A percentile compares a stretch with the other conserved stretches of the same genome.
phyloP scores from a whole-genome alignment of 2,329 filamentous ascomycete species.

The Talaromyces sp. region DNA sequence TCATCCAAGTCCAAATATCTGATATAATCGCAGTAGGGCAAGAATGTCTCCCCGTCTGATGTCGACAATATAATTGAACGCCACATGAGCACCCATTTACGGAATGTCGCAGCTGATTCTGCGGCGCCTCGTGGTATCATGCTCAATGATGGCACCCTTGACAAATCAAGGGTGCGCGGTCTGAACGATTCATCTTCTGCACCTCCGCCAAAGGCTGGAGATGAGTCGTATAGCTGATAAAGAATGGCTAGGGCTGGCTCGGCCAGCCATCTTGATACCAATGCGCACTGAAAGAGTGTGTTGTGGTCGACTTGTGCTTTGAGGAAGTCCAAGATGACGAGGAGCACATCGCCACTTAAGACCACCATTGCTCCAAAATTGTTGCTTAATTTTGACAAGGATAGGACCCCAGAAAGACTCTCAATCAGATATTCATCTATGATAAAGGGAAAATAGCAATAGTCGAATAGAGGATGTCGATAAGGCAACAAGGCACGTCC shows the following conservation, averaged over 20 bases:
- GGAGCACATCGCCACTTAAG: slow-evolving; percentile 27
- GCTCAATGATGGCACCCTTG: background rate
- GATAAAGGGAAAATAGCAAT: background rate
- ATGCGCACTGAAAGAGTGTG: slow-evolving; percentile 28
- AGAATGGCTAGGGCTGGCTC: slow-evolving; percentile 25
- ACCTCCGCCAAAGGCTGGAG: slow-evolving; percentile 44
- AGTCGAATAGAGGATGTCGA: background rate
- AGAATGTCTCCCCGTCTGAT: slow-evolving; percentile 54
- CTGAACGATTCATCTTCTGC: slow-evolving; percentile 44
- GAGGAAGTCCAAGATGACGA: slow-evolving; percentile 28
- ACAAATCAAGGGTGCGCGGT: slow-evolving; percentile 18
- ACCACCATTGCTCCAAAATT: slow-evolving; percentile 10
- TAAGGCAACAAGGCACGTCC: background rate
- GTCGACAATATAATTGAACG: slow-evolving; percentile 65
- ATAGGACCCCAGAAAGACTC: background rate
- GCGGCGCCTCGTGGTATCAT: background rate
- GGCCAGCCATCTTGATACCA: slow-evolving; percentile 25
- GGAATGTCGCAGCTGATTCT: slow-evolving; percentile 25
- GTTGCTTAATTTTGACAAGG: background rate
- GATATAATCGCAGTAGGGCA: slow-evolving; percentile 68
- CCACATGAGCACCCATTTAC: slow-evolving; percentile 64
- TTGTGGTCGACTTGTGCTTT: slow-evolving; percentile 26
- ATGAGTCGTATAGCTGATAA: slow-evolving; percentile 45
- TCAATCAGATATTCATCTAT: background rate
- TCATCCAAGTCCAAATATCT: slow-evolving; percentile 62